Evolutionary conservation across 352 stramenopile species (phyloP), one percentile per base, ranked within the genome.

Genomic region (Phytophthora citricola): DNA sequence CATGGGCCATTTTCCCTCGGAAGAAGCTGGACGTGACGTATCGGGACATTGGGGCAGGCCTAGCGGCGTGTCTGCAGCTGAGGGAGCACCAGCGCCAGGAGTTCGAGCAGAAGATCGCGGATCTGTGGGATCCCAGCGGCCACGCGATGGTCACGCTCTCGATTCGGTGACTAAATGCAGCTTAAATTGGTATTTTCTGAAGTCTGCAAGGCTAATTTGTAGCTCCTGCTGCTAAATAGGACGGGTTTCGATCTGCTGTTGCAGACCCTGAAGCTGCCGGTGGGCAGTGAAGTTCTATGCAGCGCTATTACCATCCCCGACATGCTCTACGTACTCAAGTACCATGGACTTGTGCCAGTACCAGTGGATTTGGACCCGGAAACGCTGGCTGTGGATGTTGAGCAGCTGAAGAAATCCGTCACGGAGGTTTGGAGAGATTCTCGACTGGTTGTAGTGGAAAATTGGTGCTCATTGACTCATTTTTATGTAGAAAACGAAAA

Each of bases 1-100:
- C 84, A 11, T 94, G 86, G 86, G 78, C 84, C 34, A 78, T 94
- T 53, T 92, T 94, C 69, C 84, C 86, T 10, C 84, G 86, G 51
- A 93, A 94, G 71, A 90, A 90, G 65, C 65, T 94, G 53, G 86
- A 94, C 53, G 83, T 94, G 61, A 91, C 82, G 43, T 94, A 89
- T 65, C 47, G 68, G 3, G 84, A 94, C 69, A 85, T 94, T 40
- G 73, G 65, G 5, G 71, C 78, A 2, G 84, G 82, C 8, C 41
- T 94, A 15, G 66, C 65, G 9, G 75, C 71, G 17, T 93, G 86
- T 68, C 58, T 92, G 40, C 74, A 79, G 40, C 73, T 91, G 15
- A 60, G 63, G 20, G 86, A 94, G 44, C 53, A 57, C n/a, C 75
- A 92, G 45, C 86, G 86, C 27, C 59, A 71, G 11, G 81, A 79